phyloP scores from a whole-genome alignment of 176 grass and related monocot species.

The Triticum dicoccoides region DNA sequence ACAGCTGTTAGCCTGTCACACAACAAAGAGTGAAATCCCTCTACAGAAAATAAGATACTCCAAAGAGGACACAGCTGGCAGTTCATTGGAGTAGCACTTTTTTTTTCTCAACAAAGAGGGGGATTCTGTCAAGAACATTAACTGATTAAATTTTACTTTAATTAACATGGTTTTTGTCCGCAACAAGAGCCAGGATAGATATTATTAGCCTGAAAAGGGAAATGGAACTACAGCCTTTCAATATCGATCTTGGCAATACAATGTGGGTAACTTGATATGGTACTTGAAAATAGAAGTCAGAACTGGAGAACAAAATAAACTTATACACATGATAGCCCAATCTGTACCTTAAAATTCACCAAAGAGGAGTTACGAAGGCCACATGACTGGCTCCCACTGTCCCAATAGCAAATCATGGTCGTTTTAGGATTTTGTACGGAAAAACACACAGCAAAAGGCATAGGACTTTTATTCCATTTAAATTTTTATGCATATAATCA shows the following conservation, averaged over 20 bases:
- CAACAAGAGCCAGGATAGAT: not conserved
- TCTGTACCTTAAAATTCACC: slow-evolving; percentile 68
- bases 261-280: not conserved
- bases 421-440: not conserved
- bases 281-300: not conserved
- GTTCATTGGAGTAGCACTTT: not conserved
- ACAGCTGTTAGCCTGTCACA: not conserved
- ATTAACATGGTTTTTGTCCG: not conserved
- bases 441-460: not conserved
- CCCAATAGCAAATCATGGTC: slow-evolving; percentile 29
- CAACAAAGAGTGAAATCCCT: not conserved
- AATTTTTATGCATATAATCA: not conserved
- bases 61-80: no score
- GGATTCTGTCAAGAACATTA: not conserved
- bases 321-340: slow-evolving; percentile 16
- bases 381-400: slow-evolving; percentile 71
- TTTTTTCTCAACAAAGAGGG: not conserved
- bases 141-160: not conserved
- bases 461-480: not conserved
- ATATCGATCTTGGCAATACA: not conserved
- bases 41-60: not conserved
- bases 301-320: not conserved
- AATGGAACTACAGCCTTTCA: not conserved
- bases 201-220: not conserved
- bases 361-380: slow-evolving; percentile 87